Conservation (phyloP, 2,329 filamentous ascomycete species). For the Periglandula ipomoeae region DNA sequence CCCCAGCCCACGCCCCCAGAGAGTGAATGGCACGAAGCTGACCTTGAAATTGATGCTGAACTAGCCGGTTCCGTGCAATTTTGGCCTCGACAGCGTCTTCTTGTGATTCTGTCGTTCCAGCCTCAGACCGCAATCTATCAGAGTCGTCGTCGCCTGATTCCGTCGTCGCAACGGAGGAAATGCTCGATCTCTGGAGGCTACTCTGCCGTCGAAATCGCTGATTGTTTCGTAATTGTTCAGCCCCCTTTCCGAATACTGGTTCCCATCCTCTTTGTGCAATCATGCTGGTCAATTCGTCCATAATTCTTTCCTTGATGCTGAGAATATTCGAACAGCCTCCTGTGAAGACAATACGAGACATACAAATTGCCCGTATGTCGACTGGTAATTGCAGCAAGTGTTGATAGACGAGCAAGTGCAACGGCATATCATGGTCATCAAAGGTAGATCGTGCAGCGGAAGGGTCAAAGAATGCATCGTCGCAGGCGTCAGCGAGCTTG, state of each 20-base stretch:
- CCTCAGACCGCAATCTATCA: constrained; percentile 13
- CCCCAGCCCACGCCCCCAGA: constrained; percentile 66
- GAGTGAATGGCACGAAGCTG: constrained; percentile 57
- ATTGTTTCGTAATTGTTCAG: constrained; percentile 43
- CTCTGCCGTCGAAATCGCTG: constrained; percentile 26
- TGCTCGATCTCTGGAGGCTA: constrained; percentile 12
- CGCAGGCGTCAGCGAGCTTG: constrained; percentile 63
- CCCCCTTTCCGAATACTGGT: constrained; percentile 60
- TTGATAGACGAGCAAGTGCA: constrained; percentile 69
- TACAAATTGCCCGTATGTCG: constrained; percentile 76
- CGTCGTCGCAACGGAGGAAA: constrained; percentile 14
- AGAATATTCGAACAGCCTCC: constrained; percentile 73
- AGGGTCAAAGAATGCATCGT: constrained; percentile 62
- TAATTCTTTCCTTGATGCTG: constrained; percentile 67
- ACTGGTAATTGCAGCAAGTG: constrained; percentile 66
- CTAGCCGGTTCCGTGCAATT: constrained; percentile 23
- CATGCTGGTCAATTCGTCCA: constrained; percentile 63
- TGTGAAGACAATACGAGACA: constrained; percentile 80
- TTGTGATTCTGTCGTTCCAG: constrained; percentile 16
- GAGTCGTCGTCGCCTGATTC: constrained; percentile 17
- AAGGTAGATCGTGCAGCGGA: constrained; percentile 44
- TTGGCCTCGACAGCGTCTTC: constrained; percentile 28
- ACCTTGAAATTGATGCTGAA: constrained; percentile 41
- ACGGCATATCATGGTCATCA: constrained; percentile 78
- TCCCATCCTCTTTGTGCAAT: constrained; percentile 68